Percentiles rank a stretch among this genome's conserved stretches.
phyloP scores from a whole-genome alignment of 352 stramenopile genomes.

The Pelagophyceae sp. region DNA sequence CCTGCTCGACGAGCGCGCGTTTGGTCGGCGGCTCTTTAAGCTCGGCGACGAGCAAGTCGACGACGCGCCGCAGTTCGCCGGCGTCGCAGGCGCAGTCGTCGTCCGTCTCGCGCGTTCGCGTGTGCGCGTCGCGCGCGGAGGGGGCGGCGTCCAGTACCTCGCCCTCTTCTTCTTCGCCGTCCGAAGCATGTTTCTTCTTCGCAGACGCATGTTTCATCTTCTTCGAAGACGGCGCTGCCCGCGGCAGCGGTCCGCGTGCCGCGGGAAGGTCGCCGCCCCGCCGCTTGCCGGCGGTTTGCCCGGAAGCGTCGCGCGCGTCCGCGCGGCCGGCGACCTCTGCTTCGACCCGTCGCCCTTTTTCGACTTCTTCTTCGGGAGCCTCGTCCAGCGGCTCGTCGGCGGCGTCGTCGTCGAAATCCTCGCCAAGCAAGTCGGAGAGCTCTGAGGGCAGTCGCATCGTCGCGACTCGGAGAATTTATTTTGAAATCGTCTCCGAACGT shows the following conservation, averaged over 20 bases:
- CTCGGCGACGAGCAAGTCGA: background rate
- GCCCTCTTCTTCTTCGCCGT: background rate
- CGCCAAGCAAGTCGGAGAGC: background rate
- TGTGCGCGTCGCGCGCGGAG: background rate
- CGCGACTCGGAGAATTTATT: no score
- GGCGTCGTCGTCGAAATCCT: background rate
- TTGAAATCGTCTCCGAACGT: no score
- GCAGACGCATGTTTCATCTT: no score
- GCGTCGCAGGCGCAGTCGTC: background rate
- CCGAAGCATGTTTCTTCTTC: no score
- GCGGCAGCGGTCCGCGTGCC: no score
- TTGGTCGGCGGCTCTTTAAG: background rate
- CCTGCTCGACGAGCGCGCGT: background rate
- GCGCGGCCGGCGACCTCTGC: no score
- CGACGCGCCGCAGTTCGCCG: background rate
- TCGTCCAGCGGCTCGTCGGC: background rate
- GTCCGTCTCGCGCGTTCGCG: background rate
- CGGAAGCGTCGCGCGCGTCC: no score
- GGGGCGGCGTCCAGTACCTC: background rate
- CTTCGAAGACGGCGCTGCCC: no score
- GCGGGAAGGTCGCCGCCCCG: no score
- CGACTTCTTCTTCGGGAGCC: background rate
- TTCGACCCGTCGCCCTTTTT: background rate
- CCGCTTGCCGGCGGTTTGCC: no score
- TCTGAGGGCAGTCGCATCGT: no score